Base-by-base conservation (phyloP, 805 yeast species). In the Cyberlindnera americana region DNA sequence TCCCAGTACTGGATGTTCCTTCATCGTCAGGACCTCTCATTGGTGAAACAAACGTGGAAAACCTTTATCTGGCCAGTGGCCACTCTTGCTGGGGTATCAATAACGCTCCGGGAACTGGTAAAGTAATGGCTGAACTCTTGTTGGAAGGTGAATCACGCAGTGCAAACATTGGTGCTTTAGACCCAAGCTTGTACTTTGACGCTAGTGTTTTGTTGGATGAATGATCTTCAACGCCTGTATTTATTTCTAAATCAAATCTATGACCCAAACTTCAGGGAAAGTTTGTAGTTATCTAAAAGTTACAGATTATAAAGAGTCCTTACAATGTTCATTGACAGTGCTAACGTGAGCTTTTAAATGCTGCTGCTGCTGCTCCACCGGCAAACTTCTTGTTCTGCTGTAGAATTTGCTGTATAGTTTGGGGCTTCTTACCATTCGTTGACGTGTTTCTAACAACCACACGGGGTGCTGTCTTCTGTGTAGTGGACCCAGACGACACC, bases 21-120 rank as follows among this genome's bases (percentile, higher is more conserved):
- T 83, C 95, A 5, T 77, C 87, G 28, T 78, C 91, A 2, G 99
- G 99, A 6, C 99, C 99, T 0, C 68, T 93, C 38, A 81, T 91
- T 51, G 99, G 99, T 33, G 91, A 86, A 53, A 91, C 98, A 0
- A 89, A 89, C 54, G 95, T 90, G 7, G 77, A 75, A 17, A 80
- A 81, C 44, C 66, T 91, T 45, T 84, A 68, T 52, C 61, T 91
- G 40, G 96, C 96, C 3, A 77, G 91, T 13, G 99, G 98, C 0
- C 99, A 91, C 62, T 84, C 96, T 13, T 93, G 98, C 65, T 91
- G 99, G 99, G 99, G 99, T 17, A 93, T 91, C 47, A 93, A 91
- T 65, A 91, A 93, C 62, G 96, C 96, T 0, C 97, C 97, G 1
- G 97, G 85, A 4, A 90, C 97, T 0, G 99, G 99, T n/a, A 79